Evolutionary conservation across 768 basidiomycete species (phyloP).

Genomic region (Phylloporus rhodoxanthus): DNA sequence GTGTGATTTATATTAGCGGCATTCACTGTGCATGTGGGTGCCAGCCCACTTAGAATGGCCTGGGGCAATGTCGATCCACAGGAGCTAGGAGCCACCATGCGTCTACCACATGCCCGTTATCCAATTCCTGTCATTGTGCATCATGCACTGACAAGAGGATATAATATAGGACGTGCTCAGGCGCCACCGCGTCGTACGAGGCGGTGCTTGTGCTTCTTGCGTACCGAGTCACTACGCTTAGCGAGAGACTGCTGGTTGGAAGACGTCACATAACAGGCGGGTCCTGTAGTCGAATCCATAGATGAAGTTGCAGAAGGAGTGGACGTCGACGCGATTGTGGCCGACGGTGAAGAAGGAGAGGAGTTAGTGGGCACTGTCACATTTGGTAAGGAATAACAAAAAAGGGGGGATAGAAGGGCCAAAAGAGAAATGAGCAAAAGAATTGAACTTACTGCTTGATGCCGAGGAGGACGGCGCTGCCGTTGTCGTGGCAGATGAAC

Average conservation of each 20-base stretch:
- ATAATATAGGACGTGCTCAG: no score
- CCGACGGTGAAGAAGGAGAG: constrained; percentile 10
- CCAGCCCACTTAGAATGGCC: constrained; percentile 3
- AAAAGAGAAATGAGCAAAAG: background rate
- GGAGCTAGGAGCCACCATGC: background rate
- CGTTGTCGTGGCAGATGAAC: constrained; percentile 13
- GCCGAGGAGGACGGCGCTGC: constrained; percentile 7
- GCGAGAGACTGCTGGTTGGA: constrained; percentile 2
- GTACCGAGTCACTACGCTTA: constrained; percentile 17
- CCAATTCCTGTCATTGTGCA: background rate
- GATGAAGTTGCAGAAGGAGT: constrained; percentile 7
- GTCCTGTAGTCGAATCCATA: constrained; percentile 6
- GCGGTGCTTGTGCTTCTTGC: constrained; percentile 20
- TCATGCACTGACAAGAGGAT: background rate
- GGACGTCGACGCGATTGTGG: background rate
- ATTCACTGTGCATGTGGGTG: background rate
- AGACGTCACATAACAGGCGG: constrained; percentile 16
- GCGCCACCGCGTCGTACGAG: constrained; percentile 15
- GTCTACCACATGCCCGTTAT: background rate
- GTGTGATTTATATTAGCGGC: background rate
- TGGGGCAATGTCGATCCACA: constrained; percentile 8
- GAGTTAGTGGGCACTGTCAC: constrained; percentile 24
- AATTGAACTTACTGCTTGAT: constrained; percentile 16
- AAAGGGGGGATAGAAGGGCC: background rate
- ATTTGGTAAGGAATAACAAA: constrained; percentile 14